Conservation (phyloP, 2,329 filamentous ascomycete species). For the Colletotrichum tofieldiae region DNA sequence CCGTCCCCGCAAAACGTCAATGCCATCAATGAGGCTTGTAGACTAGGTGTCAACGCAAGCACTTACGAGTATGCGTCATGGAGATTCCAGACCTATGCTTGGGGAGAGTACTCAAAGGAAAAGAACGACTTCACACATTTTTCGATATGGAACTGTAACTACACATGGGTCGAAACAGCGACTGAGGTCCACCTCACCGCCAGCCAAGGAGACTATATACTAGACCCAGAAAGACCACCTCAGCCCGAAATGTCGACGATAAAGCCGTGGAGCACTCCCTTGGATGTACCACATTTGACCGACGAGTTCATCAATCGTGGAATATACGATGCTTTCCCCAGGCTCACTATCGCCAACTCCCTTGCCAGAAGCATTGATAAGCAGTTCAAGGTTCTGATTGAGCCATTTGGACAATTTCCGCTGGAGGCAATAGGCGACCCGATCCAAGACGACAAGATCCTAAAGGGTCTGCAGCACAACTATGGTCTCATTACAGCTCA, state of each 20-base stretch:
- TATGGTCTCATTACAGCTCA: constrained; percentile 11
- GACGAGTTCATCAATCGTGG: not conserved
- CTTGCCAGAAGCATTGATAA: not conserved
- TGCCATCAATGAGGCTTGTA: not conserved
- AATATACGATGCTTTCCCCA: not conserved
- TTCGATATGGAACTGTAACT: constrained; percentile 18
- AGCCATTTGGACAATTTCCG: not conserved
- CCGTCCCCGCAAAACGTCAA: not conserved
- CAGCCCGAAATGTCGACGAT: not conserved
- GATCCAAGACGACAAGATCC: not conserved
- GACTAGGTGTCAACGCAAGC: not conserved
- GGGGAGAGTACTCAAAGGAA: not conserved
- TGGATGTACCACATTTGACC: constrained; percentile 12
- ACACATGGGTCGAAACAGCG: constrained; percentile 9
- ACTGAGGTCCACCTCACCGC: constrained; percentile 5
- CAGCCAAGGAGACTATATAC: not conserved
- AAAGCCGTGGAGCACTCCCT: not conserved
- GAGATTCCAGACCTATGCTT: not conserved
- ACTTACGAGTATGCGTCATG: not conserved
- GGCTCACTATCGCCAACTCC: not conserved
- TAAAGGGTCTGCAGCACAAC: constrained; percentile 6
- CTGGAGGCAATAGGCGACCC: constrained; percentile 16
- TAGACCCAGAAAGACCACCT: constrained; percentile 23
- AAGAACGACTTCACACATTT: not conserved
- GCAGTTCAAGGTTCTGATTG: not conserved